Evolutionary conservation across 805 yeast genomes (phyloP).

Genomic region (Cyberlindnera saturnus): DNA sequence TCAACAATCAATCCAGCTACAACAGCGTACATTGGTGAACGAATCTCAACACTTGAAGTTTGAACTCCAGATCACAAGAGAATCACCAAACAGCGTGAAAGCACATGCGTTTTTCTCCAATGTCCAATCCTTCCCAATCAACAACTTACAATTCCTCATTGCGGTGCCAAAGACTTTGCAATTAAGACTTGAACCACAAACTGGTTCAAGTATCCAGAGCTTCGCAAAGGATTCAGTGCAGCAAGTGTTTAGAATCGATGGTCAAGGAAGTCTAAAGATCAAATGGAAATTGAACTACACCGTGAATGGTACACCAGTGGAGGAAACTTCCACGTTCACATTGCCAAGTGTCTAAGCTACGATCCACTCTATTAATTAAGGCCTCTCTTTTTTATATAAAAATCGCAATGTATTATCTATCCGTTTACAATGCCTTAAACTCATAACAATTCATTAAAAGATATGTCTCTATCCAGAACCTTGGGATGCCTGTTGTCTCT

Average conservation of each 20-base stretch:
- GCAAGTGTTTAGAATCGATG: slow-evolving; percentile 42
- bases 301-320: slow-evolving; percentile 40
- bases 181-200: slow-evolving; percentile 56
- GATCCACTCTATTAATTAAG: not conserved
- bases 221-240: slow-evolving; percentile 42
- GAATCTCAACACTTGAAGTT: slow-evolving; percentile 43
- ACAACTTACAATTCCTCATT: slow-evolving; percentile 50
- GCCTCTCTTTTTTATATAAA: no score
- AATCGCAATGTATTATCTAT: not conserved
- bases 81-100: slow-evolving; percentile 31
- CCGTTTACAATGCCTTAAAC: not conserved
- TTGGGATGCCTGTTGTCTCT: slow-evolving; percentile 15
- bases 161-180: slow-evolving; percentile 67
- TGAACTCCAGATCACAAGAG: slow-evolving; percentile 36
- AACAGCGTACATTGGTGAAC: slow-evolving; percentile 28
- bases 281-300: slow-evolving; percentile 68
- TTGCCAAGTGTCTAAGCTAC: slow-evolving; percentile 21
- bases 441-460: no score
- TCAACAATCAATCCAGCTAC: slow-evolving; percentile 5
- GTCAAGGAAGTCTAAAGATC: slow-evolving; percentile 44
- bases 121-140: slow-evolving; percentile 35
- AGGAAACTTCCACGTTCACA: slow-evolving; percentile 52
- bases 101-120: slow-evolving; percentile 51
- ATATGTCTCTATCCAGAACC: not conserved
- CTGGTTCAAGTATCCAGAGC: slow-evolving; percentile 46